Conservation (phyloP, 805 yeast genomes). For the Starmerella bombicola region DNA sequence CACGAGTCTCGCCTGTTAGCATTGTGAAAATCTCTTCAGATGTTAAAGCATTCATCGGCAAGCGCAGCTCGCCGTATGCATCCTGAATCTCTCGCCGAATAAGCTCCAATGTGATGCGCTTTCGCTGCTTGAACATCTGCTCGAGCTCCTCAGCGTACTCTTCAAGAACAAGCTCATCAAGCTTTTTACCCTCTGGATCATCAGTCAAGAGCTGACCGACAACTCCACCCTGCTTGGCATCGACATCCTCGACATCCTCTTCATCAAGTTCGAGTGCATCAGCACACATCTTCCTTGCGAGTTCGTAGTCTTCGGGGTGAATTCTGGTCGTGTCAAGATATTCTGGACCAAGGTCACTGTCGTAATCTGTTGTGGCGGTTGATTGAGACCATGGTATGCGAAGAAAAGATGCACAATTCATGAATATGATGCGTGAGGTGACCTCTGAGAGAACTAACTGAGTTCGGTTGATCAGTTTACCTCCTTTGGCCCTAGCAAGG, state of each 20-base stretch:
- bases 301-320: slow-evolving; percentile 94
- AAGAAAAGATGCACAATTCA: slow-evolving; percentile 85
- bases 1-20: slow-evolving; percentile 75
- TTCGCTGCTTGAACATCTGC: slow-evolving; percentile 45
- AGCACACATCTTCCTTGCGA: slow-evolving; percentile 94
- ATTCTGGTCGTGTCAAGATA: slow-evolving; percentile 87
- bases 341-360: slow-evolving; percentile 43
- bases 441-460: slow-evolving; percentile 74
- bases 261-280: slow-evolving; percentile 95
- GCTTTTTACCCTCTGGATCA: slow-evolving; percentile 51
- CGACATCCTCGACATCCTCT: slow-evolving; percentile 71
- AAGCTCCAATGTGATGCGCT: slow-evolving; percentile 67
- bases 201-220: slow-evolving; percentile 58
- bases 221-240: slow-evolving; percentile 63
- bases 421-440: slow-evolving; percentile 66
- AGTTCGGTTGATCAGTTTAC: slow-evolving; percentile 52
- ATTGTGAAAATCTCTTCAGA: slow-evolving; percentile 69
- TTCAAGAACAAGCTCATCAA: slow-evolving; percentile 77
- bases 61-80: slow-evolving; percentile 77
- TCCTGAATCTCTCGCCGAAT: slow-evolving; percentile 77
- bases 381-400: slow-evolving; percentile 56
- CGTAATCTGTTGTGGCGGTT: neutral
- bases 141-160: slow-evolving; percentile 87
- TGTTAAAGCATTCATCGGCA: slow-evolving; percentile 51
- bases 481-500: slow-evolving; percentile 44